Evolutionary conservation across 371 early-diverging fungal genomes (phyloP), one percentile per base, ranked within the genome.

Genomic region (Haplosporangium sp.): DNA sequence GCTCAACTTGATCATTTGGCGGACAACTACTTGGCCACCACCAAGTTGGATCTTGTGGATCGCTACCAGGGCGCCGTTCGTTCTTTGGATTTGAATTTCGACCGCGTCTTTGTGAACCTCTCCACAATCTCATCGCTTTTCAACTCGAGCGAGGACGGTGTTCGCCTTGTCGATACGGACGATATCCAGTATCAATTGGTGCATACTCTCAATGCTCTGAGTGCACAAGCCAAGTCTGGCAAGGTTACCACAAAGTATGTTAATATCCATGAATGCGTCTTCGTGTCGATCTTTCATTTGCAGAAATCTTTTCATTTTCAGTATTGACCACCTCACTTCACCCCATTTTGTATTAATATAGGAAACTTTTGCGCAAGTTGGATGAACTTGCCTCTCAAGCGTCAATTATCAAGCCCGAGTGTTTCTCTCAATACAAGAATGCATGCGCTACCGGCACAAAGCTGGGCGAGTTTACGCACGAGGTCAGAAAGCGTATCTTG

Each of bases 1-100:
- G 76, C 90, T 0, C 92, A 93, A 59, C 73, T 94, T 38, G 89
- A 89, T 21, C 90, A 90, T 51, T 69, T 93, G 45, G 86, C 88
- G 8, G 93, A 94, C 18, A 81, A 81, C 0, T 85, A 91, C 59
- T 71, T 92, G 43, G 68, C 87, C 10, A 42, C 51, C 29, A 74
- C 81, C 20, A 79, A 73, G 41, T 50, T 80, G 14, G 81, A 81
- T 18, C 74, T 81, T 14, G 65, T 69, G 1, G 90, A 87, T 48
- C 85, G 88, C 52, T 86, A 87, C 86, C 84, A 87, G 61, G 87
- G 86, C 37, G 59, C 84, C 11, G 85, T 85, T 7, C 83, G 83
- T 23, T 84, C 84, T 0, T 60, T 92, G 60, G 93, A 92, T 40
- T 74, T 88, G 55, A 91, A 89, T 57, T 85, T 90, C 2, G 93